Conservation (phyloP, 2,329 filamentous ascomycete genomes). For the Penicillium sp. region DNA sequence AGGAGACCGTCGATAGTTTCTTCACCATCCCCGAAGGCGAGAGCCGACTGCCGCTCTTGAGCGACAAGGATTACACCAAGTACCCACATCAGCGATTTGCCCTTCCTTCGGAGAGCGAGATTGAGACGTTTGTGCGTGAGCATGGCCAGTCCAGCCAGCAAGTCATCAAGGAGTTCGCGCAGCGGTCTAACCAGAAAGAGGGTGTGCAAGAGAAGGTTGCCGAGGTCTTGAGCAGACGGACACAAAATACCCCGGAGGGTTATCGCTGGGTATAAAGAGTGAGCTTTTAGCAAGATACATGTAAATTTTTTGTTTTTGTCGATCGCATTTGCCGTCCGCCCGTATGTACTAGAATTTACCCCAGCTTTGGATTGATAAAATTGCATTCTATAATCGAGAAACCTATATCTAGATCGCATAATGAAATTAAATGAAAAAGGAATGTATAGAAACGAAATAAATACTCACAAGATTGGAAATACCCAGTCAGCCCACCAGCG, state of each 20-base stretch:
- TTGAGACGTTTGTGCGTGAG: slow-evolving; percentile 43
- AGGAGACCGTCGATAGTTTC: slow-evolving; percentile 61
- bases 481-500: background rate
- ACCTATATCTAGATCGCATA: too few species aligned
- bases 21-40: slow-evolving; percentile 53
- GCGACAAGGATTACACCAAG: slow-evolving; percentile 56
- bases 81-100: slow-evolving; percentile 70
- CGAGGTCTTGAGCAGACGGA: slow-evolving; percentile 65
- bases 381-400: background rate
- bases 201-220: slow-evolving; percentile 64
- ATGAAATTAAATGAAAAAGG: too few species aligned
- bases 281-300: slow-evolving; percentile 1
- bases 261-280: slow-evolving; percentile 27
- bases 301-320: slow-evolving; percentile 18
- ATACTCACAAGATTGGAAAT: background rate
- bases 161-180: slow-evolving; percentile 61
- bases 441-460: background rate
- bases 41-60: slow-evolving; percentile 58
- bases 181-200: slow-evolving; percentile 58
- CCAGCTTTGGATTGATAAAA: slow-evolving; percentile 10
- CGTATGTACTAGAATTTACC: slow-evolving; percentile 22
- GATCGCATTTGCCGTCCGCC: slow-evolving; percentile 8
- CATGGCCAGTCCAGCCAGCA: slow-evolving; percentile 51
- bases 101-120: slow-evolving; percentile 64
- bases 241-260: slow-evolving; percentile 44